Evolutionary conservation across 106 monocot genomes (phyloP).

Genomic region (Dendrobium chrysotoxum): DNA sequence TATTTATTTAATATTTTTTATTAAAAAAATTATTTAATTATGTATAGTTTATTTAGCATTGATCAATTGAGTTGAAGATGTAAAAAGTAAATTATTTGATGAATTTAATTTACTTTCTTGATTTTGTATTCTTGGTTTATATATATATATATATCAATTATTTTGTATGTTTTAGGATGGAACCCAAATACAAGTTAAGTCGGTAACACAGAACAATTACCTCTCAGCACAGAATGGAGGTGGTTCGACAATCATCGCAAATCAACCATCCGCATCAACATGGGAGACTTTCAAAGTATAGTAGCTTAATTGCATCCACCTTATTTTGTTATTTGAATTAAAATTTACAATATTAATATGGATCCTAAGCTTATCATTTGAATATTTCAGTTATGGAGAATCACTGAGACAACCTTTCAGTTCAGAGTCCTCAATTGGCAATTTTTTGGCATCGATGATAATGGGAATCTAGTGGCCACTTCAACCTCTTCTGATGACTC

Average conservation of each 20-base stretch:
- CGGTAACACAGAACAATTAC: conserved; percentile 30
- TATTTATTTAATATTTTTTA: too few species aligned
- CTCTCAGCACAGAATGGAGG: conserved; percentile 31
- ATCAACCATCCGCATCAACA: conserved; percentile 21
- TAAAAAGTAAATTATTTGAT: too few species aligned
- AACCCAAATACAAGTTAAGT: conserved; percentile 33
- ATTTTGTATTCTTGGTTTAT: too few species aligned
- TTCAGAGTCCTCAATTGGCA: conserved; percentile 43
- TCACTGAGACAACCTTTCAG: conserved; percentile 30
- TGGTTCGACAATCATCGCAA: conserved; percentile 28
- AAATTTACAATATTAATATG: background rate
- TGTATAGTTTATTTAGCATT: too few species aligned
- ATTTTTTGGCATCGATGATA: conserved; percentile 33
- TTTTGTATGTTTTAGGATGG: conserved; percentile 26
- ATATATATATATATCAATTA: background rate
- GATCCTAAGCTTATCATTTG: background rate
- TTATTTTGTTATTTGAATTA: background rate
- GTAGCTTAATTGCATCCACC: background rate
- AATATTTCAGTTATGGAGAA: conserved; percentile 20
- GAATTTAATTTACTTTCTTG: too few species aligned
- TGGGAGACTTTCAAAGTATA: conserved; percentile 48
- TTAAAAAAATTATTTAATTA: too few species aligned
- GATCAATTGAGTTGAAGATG: too few species aligned
- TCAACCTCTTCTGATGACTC: conserved; percentile 27
- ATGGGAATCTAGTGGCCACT: conserved; percentile 13